phyloP scores from a whole-genome alignment of 2,329 filamentous ascomycete genomes.

The Sporothrix mexicana region DNA sequence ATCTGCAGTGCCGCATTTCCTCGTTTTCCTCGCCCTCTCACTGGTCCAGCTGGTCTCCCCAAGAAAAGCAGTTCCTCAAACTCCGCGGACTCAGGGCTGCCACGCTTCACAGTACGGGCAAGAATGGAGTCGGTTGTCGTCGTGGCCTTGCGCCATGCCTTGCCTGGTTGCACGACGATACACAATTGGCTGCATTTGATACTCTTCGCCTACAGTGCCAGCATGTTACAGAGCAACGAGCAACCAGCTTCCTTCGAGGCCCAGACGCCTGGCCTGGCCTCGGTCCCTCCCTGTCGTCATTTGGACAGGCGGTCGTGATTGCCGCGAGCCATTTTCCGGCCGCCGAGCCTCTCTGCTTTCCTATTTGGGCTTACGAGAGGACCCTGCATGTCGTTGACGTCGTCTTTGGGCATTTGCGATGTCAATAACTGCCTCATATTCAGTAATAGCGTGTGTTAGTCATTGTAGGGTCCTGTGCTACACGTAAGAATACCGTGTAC shows the following conservation, averaged over 20 bases:
- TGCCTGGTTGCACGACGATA: too few species aligned
- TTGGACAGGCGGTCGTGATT: background rate
- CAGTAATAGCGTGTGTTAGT: background rate
- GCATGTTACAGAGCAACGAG: background rate
- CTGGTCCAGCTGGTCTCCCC: too few species aligned
- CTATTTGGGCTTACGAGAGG: constrained; percentile 15
- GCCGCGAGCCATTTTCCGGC: constrained; percentile 26
- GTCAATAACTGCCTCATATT: constrained; percentile 13
- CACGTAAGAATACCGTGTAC: background rate
- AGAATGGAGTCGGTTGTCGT: background rate
- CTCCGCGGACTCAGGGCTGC: constrained; percentile 8
- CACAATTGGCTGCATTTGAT: background rate
- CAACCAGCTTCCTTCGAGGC: background rate
- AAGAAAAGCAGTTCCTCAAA: background rate
- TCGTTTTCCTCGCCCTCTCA: background rate
- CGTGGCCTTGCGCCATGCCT: too few species aligned
- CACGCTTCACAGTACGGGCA: background rate
- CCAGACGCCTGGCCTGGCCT: constrained; percentile 5
- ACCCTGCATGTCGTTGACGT: background rate
- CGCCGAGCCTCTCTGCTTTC: constrained; percentile 27
- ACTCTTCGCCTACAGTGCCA: background rate
- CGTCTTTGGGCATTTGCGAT: background rate
- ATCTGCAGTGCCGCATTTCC: constrained; percentile 18
- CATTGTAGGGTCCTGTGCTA: background rate
- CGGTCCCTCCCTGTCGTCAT: too few species aligned